These are phyloP conservation scores for Polygonum maritimum DNA, from an alignment of 148 eudicot genomes.

Conservation along the genomic window DNA sequence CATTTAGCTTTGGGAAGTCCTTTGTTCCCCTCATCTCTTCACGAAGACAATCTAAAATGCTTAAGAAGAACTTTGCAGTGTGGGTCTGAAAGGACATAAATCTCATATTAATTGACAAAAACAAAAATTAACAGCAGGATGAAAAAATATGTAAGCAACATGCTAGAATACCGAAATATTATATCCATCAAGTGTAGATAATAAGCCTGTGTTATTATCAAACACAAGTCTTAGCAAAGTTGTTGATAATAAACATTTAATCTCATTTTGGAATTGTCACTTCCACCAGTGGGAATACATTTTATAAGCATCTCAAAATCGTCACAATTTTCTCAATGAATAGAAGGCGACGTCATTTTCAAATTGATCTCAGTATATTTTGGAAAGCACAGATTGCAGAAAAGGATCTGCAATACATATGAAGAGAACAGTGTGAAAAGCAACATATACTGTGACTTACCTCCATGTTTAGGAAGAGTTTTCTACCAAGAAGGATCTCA, in stretches of 20 bases:
- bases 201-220: background rate
- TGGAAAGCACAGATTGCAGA: background rate
- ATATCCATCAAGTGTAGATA: background rate
- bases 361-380: background rate
- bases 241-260: too few relatives aligned
- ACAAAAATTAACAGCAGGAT: conserved; percentile 9
- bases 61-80: conserved; percentile 59
- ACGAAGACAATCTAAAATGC: conserved; percentile 56
- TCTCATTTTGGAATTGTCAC: background rate
- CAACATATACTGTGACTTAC: conserved; percentile 25
- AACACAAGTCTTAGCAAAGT: background rate
- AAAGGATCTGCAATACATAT: background rate
- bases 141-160: conserved; percentile 7
- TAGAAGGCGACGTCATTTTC: background rate
- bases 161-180: background rate
- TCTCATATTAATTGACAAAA: background rate
- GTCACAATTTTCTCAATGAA: background rate
- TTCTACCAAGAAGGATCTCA: conserved; percentile 81
- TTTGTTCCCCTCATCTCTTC: conserved; percentile 70
- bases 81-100: conserved; percentile 43
- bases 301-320: background rate
- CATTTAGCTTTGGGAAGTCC: conserved; percentile 80
- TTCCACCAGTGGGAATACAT: background rate
- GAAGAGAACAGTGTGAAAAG: background rate
- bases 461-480: conserved; percentile 77